Base-by-base conservation (phyloP, 2,329 filamentous ascomycete genomes). In the Rutstroemia sp. region DNA sequence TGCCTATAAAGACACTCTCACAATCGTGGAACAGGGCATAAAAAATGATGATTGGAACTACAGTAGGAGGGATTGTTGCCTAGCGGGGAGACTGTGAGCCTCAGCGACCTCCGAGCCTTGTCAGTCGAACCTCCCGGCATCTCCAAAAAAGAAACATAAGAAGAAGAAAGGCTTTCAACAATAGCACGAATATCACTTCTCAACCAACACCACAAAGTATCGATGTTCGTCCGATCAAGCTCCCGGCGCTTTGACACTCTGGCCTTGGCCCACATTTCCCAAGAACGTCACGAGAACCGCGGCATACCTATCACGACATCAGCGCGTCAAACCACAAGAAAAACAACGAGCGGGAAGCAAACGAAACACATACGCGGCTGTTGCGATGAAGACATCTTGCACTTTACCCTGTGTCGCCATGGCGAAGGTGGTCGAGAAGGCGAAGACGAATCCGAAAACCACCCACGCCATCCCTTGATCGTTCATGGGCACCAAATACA, bases 401-500 rank as follows among this genome's bases (percentile, higher is more conserved):
- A 47, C 45, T 16, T 27, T 47, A 25, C 19, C 45, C 19, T 23
- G 52, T 23, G 59, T 61, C 5, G 59, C 23, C 1, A 38, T 41
- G 10, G 60, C 58, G 14, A 62, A 38, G 4, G 58, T 19, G 1
- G 57, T 39, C 7, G 57, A 38, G 38, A 56, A 63, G 0, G 55
- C 6, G 17, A 60, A 27, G 1, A 62, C 34, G 38, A 61, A 63
- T 5, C 49, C 25, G 10, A 58, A 51, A 16, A 52, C 56, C 2
- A 52, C 42, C 1, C 48, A 47, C 1, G 58, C 61, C 62, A 63
- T 64, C 25, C 47, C 14, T 5, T 30, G 47, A 4, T 44, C 50
- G 19, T 38, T 55, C 60, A 64, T 63, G 17, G 23, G 45, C 2
- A 58, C 34, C 10, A 65, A 53, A 48, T 63, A 62, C 38, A 64